Conservation (phyloP, 2,329 filamentous ascomycete species). For the Colletotrichum orbiculare region DNA sequence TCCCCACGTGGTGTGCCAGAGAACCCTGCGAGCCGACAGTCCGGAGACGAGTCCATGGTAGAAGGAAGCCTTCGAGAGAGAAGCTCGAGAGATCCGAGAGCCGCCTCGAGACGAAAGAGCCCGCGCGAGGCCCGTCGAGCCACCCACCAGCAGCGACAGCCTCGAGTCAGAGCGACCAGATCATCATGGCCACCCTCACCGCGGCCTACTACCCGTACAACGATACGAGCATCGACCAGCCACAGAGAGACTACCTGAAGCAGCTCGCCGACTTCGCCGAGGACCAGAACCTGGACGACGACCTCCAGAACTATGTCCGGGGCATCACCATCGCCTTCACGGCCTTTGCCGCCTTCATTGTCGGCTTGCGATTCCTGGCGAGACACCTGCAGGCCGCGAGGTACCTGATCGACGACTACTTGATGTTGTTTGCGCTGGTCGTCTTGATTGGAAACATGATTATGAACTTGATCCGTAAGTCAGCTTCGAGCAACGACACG, state of each 20-base stretch:
- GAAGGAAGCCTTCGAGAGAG: too few relatives aligned
- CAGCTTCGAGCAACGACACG: accelerated
- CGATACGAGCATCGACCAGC: conserved; percentile 20
- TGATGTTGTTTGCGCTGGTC: conserved; percentile 21
- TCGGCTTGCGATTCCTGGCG: conserved; percentile 25
- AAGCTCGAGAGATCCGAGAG: not conserved
- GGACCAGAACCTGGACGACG: conserved; percentile 26
- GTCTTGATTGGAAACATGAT: conserved; percentile 29
- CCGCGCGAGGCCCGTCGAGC: conserved; percentile 19
- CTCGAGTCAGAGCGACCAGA: too few relatives aligned
- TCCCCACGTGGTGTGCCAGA: conserved; percentile 17
- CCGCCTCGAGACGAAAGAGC: conserved; percentile 9
- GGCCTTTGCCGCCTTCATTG: conserved; percentile 24
- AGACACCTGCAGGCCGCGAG: conserved; percentile 30
- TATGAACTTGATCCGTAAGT: conserved; percentile 32
- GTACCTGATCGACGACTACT: conserved; percentile 32
- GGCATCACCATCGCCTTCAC: conserved; percentile 32
- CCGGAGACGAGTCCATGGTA: not conserved
- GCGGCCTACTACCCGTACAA: conserved; percentile 32
- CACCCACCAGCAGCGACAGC: not conserved
- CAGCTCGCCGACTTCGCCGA: conserved; percentile 27
- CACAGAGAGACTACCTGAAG: conserved; percentile 28
- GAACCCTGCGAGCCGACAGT: conserved; percentile 7
- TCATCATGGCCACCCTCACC: conserved; percentile 9
- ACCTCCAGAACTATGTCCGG: conserved; percentile 24